Evolutionary conservation across 106 monocot species (phyloP).

Genomic region (Dendrobium chrysotoxum): DNA sequence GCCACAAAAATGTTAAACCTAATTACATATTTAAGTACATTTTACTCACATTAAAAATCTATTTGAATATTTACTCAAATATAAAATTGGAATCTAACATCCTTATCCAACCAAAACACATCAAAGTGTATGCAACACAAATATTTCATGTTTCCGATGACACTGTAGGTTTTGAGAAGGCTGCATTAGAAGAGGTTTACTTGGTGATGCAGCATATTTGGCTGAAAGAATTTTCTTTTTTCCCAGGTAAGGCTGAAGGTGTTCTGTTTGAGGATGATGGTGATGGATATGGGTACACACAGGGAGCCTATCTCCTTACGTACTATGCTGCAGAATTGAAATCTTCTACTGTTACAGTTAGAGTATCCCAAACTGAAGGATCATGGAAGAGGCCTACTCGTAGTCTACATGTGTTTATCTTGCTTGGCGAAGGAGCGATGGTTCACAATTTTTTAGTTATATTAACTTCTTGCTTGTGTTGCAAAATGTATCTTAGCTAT

Average conservation of each 20-base stretch:
- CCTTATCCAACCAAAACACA: not conserved
- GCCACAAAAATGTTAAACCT: too few species aligned
- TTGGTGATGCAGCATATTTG: not conserved
- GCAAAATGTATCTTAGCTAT: not conserved
- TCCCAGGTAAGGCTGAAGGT: slow-evolving; percentile 83
- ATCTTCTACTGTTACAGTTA: slow-evolving; percentile 65
- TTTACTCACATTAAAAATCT: too few species aligned
- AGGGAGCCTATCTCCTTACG: slow-evolving; percentile 66
- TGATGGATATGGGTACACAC: slow-evolving; percentile 80
- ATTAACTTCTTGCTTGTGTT: not conserved
- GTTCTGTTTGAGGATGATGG: slow-evolving; percentile 85
- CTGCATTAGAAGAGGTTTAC: not conserved
- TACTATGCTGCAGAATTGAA: slow-evolving; percentile 71
- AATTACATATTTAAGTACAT: too few species aligned
- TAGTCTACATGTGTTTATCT: slow-evolving; percentile 47
- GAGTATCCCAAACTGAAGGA: slow-evolving; percentile 73
- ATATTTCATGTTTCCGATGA: not conserved
- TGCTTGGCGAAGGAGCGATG: slow-evolving; percentile 80
- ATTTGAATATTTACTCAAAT: too few species aligned
- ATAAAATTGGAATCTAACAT: too few species aligned
- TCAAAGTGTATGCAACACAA: not conserved
- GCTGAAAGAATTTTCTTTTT: not conserved
- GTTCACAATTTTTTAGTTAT: slow-evolving; percentile 26
- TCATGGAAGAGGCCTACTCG: slow-evolving; percentile 66
- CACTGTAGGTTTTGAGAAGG: not conserved